Conservation (phyloP, 179 eudicot species). For the Gypsophila paniculata region DNA sequence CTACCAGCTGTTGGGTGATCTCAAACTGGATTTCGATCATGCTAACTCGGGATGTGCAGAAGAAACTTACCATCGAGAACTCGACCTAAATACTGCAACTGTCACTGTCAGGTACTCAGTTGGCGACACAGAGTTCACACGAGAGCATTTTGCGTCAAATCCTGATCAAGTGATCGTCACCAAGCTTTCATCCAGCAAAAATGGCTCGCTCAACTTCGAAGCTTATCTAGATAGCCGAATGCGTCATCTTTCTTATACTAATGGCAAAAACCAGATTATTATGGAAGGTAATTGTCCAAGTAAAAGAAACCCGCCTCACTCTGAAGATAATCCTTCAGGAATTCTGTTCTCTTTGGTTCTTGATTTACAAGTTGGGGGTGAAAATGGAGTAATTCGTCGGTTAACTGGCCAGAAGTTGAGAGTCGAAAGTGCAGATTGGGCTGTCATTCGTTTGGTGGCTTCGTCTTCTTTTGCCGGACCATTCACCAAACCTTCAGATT, state of each 20-base stretch:
- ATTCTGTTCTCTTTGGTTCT: slow-evolving; percentile 62
- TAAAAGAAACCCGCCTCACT: slow-evolving; percentile 41
- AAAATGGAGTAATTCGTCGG: slow-evolving; percentile 34
- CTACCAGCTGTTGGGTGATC: slow-evolving; percentile 81
- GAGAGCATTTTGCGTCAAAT: slow-evolving; percentile 73
- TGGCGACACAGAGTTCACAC: slow-evolving; percentile 47
- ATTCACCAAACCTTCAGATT: slow-evolving; percentile 57
- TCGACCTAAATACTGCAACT: slow-evolving; percentile 75
- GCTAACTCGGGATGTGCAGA: slow-evolving; percentile 31
- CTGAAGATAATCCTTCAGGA: slow-evolving; percentile 48
- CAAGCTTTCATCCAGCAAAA: slow-evolving; percentile 54
- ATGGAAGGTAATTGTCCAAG: slow-evolving; percentile 79
- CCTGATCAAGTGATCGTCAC: slow-evolving; percentile 73
- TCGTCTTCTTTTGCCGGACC: slow-evolving; percentile 80
- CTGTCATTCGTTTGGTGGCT: slow-evolving; percentile 50
- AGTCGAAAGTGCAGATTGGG: slow-evolving; percentile 63
- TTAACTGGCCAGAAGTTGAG: slow-evolving; percentile 49
- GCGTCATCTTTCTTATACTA: slow-evolving; percentile 46
- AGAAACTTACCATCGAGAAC: slow-evolving; percentile 54
- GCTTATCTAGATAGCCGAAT: slow-evolving; percentile 59
- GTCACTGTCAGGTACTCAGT: slow-evolving; percentile 54
- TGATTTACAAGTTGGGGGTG: slow-evolving; percentile 54
- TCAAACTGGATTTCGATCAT: slow-evolving; percentile 58
- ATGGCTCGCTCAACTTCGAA: slow-evolving; percentile 57
- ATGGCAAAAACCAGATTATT: slow-evolving; percentile 52